phyloP scores from a whole-genome alignment of 352 stramenopile species.

The Globisporangium paddicum region DNA sequence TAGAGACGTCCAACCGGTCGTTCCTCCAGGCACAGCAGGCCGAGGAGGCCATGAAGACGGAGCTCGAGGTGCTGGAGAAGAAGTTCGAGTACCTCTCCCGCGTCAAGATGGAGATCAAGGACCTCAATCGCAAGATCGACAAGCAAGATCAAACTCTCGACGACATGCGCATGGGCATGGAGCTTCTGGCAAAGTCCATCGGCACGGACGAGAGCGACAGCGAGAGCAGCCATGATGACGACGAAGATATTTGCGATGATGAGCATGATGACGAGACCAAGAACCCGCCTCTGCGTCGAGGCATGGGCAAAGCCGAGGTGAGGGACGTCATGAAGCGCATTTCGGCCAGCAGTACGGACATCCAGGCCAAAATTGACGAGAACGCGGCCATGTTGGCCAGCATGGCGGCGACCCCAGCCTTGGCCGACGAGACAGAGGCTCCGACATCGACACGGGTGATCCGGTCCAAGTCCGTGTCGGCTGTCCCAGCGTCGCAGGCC shows the following conservation, averaged over 20 bases:
- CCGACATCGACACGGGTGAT: neutral
- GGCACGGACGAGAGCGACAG: conserved; percentile 59
- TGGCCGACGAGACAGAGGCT: neutral
- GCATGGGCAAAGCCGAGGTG: conserved; percentile 1
- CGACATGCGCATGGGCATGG: conserved; percentile 50
- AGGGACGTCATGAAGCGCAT: conserved; percentile 14
- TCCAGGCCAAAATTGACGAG: conserved; percentile 15
- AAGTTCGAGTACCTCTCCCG: conserved; percentile 66
- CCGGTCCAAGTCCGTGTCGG: conserved; percentile 5
- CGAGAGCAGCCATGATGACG: conserved; percentile 22
- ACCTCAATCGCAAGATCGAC: conserved; percentile 45
- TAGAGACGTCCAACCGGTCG: conserved; percentile 23
- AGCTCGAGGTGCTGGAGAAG: conserved; percentile 64
- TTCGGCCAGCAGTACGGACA: conserved; percentile 7
- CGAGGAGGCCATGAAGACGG: conserved; percentile 37
- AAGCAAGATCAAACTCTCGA: conserved; percentile 59
- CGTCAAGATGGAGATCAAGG: conserved; percentile 74
- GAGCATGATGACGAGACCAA: neutral
- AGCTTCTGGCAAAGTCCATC: conserved; percentile 59
- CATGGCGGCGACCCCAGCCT: neutral
- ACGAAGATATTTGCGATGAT: neutral
- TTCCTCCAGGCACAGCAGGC: conserved; percentile 25
- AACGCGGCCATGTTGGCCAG: neutral
- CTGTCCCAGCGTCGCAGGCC: neutral
- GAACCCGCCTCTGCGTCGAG: neutral